These are phyloP conservation scores for Terfezia claveryi DNA, from an alignment of 495 filamentous ascomycete genomes.

Conservation along the genomic window DNA sequence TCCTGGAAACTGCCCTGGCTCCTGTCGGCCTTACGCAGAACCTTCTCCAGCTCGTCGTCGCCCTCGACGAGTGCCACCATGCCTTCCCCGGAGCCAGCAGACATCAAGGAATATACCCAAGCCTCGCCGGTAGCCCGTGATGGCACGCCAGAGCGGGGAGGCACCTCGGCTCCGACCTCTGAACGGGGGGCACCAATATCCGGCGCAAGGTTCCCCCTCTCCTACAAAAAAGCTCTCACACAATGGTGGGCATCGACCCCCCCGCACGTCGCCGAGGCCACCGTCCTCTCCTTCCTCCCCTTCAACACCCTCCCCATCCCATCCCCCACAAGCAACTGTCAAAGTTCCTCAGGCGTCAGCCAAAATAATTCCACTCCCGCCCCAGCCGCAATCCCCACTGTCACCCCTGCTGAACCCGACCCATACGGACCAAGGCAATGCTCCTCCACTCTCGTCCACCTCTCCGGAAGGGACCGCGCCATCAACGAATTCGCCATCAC, in stretches of 20 bases:
- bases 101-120: no score
- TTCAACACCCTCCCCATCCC: conserved; percentile 34
- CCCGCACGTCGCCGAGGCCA: conserved; percentile 68
- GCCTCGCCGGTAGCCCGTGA: background rate
- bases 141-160: background rate
- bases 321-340: conserved; percentile 27
- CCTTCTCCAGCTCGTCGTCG: no score
- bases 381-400: conserved; percentile 24
- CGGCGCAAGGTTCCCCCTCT: conserved; percentile 41
- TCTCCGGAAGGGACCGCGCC: conserved; percentile 65
- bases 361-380: background rate
- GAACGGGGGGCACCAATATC: background rate
- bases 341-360: no score
- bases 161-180: background rate
- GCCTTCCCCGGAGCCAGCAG: no score
- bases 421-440: conserved; percentile 72
- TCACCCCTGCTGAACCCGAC: conserved; percentile 36
- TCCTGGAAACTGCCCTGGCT: no score
- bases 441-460: conserved; percentile 61
- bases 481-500: conserved; percentile 89
- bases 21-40: no score
- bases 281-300: conserved; percentile 70
- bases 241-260: conserved; percentile 88
- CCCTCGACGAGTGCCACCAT: no score
- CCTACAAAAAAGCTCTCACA: conserved; percentile 70